These are phyloP conservation scores for Coemansia sp. DNA, from an alignment of 192 early-diverging fungal genomes.

Conservation along the genomic window DNA sequence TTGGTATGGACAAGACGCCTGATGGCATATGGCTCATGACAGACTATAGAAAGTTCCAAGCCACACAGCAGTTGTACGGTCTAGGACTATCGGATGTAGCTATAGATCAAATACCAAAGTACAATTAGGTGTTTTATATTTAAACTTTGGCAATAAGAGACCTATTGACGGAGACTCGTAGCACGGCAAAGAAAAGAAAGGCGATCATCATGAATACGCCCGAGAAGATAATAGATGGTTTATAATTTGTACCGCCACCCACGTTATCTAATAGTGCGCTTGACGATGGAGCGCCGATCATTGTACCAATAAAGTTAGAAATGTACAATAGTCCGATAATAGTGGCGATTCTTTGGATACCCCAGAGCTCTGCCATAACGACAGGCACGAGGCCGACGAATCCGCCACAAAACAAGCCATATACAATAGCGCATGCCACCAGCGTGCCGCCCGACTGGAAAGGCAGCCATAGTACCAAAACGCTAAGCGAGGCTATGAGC, in stretches of 20 bases:
- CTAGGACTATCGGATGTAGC: background rate
- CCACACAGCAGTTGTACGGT: slow-evolving; percentile 2
- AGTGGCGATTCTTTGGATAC: slow-evolving; percentile 58
- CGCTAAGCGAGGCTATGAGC: slow-evolving; percentile 40
- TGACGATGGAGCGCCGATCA: slow-evolving; percentile 57
- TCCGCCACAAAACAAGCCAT: slow-evolving; percentile 63
- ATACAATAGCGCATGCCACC: slow-evolving; percentile 55
- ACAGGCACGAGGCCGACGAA: slow-evolving; percentile 59
- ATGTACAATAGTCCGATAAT: slow-evolving; percentile 62
- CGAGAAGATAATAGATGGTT: slow-evolving; percentile 40
- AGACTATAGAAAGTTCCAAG: slow-evolving; percentile 15
- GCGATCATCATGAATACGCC: slow-evolving; percentile 43
- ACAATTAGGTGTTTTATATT: slow-evolving; percentile 26
- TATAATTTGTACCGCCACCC: slow-evolving; percentile 39
- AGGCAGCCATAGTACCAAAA: slow-evolving; percentile 59
- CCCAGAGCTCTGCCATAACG: slow-evolving; percentile 60
- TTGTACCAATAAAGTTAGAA: slow-evolving; percentile 54
- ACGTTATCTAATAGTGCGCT: slow-evolving; percentile 59
- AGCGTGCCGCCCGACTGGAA: slow-evolving; percentile 49
- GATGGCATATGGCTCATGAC: slow-evolving; percentile 14
- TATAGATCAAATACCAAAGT: slow-evolving; percentile 6
- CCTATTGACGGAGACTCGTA: slow-evolving; percentile 13
- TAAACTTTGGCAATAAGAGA: slow-evolving; percentile 20
- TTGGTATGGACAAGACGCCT: slow-evolving; percentile 11
- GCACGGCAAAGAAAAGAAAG: slow-evolving; percentile 22